These are phyloP conservation scores for Chrysanthemum makinoi DNA, from an alignment of 129 eudicot species.

Conservation along the genomic window DNA sequence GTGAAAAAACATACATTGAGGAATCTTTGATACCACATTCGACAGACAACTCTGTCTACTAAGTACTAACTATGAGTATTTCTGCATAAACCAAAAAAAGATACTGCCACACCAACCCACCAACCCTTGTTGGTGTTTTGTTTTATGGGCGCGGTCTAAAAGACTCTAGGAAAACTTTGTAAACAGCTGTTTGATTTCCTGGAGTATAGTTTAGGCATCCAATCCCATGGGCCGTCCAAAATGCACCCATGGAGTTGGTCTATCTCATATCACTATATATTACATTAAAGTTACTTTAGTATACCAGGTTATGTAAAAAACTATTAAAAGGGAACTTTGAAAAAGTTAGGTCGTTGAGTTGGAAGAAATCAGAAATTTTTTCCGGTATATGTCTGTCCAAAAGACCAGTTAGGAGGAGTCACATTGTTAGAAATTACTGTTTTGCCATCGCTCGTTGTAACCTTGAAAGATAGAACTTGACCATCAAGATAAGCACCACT, in stretches of 20 bases:
- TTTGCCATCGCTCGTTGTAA: constrained; percentile 59
- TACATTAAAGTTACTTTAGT: neutral
- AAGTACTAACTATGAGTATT: constrained; percentile 16
- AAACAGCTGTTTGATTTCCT: constrained; percentile 19
- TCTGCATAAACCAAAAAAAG: constrained; percentile 24
- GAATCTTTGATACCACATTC: constrained; percentile 32
- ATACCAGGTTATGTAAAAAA: neutral
- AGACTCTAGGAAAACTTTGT: constrained; percentile 16
- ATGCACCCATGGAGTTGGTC: constrained; percentile 24
- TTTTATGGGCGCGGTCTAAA: constrained; percentile 34
- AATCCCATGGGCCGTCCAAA: constrained; percentile 25
- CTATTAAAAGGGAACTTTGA: neutral
- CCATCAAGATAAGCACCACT: constrained; percentile 47
- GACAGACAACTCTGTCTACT: constrained; percentile 20
- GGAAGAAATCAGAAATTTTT: constrained; percentile 32
- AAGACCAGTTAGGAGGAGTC: constrained; percentile 55
- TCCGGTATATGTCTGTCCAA: constrained; percentile 63
- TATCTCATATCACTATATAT: constrained; percentile 21
- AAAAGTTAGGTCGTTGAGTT: constrained; percentile 14
- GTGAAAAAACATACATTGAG: constrained; percentile 31
- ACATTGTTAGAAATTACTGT: constrained; percentile 41
- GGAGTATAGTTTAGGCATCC: constrained; percentile 28
- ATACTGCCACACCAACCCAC: constrained; percentile 32
- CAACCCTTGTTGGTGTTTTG: constrained; percentile 25
- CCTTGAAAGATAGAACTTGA: constrained; percentile 35